Evolutionary conservation across 176 grass and related monocot genomes (phyloP).

Genomic region (Neostapfia colusana): DNA sequence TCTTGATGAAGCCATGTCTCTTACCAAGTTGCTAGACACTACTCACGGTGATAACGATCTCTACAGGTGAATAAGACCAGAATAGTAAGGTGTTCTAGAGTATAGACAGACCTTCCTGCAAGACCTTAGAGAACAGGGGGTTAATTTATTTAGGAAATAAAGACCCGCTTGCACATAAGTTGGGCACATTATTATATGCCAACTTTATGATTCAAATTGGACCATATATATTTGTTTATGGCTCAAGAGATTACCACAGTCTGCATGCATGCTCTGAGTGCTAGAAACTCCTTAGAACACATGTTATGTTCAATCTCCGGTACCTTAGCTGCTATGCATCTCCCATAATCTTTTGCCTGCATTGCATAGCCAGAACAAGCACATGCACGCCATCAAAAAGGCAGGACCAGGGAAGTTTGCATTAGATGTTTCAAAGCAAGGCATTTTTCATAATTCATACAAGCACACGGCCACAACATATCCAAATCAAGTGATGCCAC

Average conservation of each 20-base stretch:
- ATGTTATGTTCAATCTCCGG: conserved; percentile 87
- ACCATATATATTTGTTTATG: conserved; percentile 11
- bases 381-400: neutral
- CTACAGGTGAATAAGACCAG: neutral
- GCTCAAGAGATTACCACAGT: conserved; percentile 54
- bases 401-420: conserved; percentile 5
- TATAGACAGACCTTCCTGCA: conserved; percentile 9
- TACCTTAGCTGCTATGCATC: conserved; percentile 65
- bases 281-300: conserved; percentile 95
- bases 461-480: conserved; percentile 4
- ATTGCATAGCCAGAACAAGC: conserved; percentile 32
- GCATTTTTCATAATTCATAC: neutral
- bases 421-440: neutral
- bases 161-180: neutral
- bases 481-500: neutral
- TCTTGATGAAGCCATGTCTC: neutral
- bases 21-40: neutral
- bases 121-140: neutral
- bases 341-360: conserved; percentile 87
- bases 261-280: conserved; percentile 91
- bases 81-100: neutral
- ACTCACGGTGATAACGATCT: neutral
- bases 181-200: conserved; percentile 2
- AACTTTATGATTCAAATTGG: conserved; percentile 1
- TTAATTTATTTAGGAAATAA: neutral